Percentiles rank a stretch among this genome's conserved stretches.
Evolutionary conservation across 2,329 filamentous ascomycete genomes (phyloP).

Genomic region (Chaetomiaceae sp.): DNA sequence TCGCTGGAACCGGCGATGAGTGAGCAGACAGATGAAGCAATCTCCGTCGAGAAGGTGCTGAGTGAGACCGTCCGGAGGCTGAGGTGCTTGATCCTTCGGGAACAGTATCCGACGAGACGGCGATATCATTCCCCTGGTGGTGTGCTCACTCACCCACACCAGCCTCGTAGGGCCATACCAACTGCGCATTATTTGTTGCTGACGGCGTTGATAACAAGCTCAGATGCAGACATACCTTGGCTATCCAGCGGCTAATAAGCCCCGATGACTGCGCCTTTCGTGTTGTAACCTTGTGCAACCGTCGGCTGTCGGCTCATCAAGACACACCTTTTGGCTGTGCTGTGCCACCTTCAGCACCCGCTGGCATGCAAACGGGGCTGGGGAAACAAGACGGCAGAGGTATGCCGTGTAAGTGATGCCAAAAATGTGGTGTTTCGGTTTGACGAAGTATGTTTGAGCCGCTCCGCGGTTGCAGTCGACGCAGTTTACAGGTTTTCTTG

Average conservation of each 20-base stretch:
- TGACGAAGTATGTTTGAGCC: constrained; percentile 5
- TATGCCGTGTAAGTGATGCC: neutral
- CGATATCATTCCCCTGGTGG: neutral
- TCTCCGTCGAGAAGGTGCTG: constrained; percentile 1
- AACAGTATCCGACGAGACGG: neutral
- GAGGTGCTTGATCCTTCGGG: neutral
- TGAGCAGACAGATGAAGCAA: neutral
- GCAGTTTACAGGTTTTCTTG: neutral
- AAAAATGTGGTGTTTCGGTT: constrained; percentile 9
- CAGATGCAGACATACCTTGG: neutral
- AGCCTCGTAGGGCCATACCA: neutral
- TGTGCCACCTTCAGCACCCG: constrained; percentile 21
- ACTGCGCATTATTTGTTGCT: constrained; percentile 9
- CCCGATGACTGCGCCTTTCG: neutral
- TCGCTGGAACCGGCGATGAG: neutral
- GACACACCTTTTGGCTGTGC: constrained; percentile 5
- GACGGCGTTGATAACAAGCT: neutral
- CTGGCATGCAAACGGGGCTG: constrained; percentile 3
- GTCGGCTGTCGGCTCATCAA: neutral
- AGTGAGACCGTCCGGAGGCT: constrained; percentile 1
- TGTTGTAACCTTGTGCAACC: neutral
- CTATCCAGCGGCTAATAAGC: constrained; percentile 6
- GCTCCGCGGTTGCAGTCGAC: constrained; percentile 4
- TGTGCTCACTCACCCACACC: neutral
- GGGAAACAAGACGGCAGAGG: neutral